Evolutionary conservation across 106 monocot genomes (phyloP), one percentile per base, ranked within the genome.

Genomic region (Narthecium ossifragum): DNA sequence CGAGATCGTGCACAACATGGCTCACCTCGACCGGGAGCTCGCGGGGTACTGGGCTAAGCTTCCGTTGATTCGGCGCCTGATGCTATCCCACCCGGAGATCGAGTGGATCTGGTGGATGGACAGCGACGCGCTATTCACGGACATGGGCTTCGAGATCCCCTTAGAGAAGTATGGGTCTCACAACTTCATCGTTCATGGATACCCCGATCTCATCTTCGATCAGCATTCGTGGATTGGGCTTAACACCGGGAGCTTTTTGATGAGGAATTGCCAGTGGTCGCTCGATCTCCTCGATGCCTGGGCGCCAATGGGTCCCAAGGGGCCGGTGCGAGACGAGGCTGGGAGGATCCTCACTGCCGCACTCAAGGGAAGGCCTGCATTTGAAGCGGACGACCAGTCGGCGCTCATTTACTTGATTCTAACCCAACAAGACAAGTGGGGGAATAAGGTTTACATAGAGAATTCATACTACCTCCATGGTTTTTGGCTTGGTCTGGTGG

Each of bases 51-150:
- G 85, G 85, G 61, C 80, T 9, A 85, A 85, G 61, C 73, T 85
- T 17, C 85, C 85, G n/a, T 52, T 85, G 51, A 28, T 80, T 25
- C 72, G 85, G 13, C 53, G 61, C 24, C 72, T 85, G 15, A 75
- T 85, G 73, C 50, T 85, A 5, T 55, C 85, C 8, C 85, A 85
- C 59, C 85, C 85, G 37, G 85, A 85, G 62, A 56, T 79, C n/a
- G 85, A 85, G 62, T 85, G 85, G 85, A 76, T 85, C 69, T 85
- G 85, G 85, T 85, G 85, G 85, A 70, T 85, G 69, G 85, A 85
- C 58, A 77, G 73, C 70, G 85, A 85, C 62, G 85, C 85, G 6
- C 48, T 85, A 18, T 80, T 85, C 61, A 85, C 85, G 20, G 85
- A 85, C 73, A 85, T 85, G 85, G 70, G 70, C n/a, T 85, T 85